Evolutionary conservation across 192 early-diverging fungal genomes (phyloP).

Genomic region (Linnemannia elongata): DNA sequence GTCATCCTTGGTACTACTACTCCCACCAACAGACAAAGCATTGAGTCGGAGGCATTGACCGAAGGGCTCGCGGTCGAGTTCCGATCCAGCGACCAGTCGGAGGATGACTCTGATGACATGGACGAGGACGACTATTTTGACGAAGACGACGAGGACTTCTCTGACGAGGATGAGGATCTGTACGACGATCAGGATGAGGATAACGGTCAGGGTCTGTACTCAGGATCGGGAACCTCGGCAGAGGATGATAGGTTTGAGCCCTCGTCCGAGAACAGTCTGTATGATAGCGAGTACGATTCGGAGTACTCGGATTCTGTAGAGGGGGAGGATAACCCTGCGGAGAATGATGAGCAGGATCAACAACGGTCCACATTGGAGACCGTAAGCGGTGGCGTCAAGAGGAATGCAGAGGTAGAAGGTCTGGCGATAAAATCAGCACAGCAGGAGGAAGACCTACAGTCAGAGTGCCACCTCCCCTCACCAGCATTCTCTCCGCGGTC

Average conservation of each 20-base stretch:
- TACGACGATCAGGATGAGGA: slow-evolving; percentile 7
- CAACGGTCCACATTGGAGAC: neutral
- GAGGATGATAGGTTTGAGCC: slow-evolving; percentile 20
- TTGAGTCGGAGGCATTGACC: neutral
- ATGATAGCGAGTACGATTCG: slow-evolving; percentile 26
- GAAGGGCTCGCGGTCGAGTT: slow-evolving; percentile 30
- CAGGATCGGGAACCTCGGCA: neutral
- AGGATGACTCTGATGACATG: neutral
- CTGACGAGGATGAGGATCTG: neutral
- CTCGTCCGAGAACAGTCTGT: slow-evolving; percentile 13
- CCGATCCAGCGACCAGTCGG: slow-evolving; percentile 27
- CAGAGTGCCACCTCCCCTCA: slow-evolving; percentile 16
- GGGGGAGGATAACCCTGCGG: neutral
- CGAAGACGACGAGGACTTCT: slow-evolving; percentile 1
- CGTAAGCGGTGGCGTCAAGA: neutral
- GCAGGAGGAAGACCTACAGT: neutral
- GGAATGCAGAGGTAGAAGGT: neutral
- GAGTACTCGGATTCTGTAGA: slow-evolving; percentile 13
- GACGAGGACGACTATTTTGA: neutral
- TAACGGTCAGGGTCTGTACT: neutral
- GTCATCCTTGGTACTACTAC: neutral
- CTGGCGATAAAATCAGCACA: neutral
- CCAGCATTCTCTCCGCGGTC: slow-evolving; percentile 27
- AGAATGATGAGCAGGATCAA: neutral
- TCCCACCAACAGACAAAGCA: neutral